A percentile compares a stretch with the other conserved stretches of the same genome.
Evolutionary conservation across 345 rosid genomes (phyloP).

Genomic region (Aurinia saxatilis): DNA sequence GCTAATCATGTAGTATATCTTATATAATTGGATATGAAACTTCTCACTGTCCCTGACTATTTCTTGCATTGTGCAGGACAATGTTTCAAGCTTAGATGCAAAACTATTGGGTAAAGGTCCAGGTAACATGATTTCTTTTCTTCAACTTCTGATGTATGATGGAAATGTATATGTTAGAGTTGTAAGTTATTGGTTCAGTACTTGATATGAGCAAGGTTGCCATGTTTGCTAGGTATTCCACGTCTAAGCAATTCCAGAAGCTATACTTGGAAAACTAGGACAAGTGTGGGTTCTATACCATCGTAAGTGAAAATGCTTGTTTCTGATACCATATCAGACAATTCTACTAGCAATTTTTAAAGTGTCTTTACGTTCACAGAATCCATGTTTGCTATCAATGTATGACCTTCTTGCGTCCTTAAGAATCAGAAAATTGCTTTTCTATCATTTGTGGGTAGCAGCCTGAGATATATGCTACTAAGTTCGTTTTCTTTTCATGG

Average conservation of each 20-base stretch:
- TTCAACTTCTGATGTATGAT: not conserved
- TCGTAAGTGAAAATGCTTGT: slow-evolving; percentile 35
- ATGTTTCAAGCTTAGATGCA: slow-evolving; percentile 18
- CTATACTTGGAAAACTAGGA: slow-evolving; percentile 31
- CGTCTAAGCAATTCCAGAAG: slow-evolving; percentile 33
- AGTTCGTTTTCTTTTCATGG: slow-evolving; percentile 15
- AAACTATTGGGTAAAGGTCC: slow-evolving; percentile 15
- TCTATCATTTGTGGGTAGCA: not conserved
- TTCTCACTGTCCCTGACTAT: not conserved
- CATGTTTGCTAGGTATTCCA: slow-evolving; percentile 35
- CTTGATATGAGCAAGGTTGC: slow-evolving; percentile 11
- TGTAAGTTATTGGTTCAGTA: slow-evolving; percentile 3
- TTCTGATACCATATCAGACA: not conserved
- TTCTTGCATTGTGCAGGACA: slow-evolving; percentile 8
- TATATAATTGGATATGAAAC: not conserved
- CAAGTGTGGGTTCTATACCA: slow-evolving; percentile 38
- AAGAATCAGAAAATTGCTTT: not conserved
- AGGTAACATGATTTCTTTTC: slow-evolving; percentile 1
- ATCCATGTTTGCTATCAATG: not conserved
- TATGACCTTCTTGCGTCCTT: not conserved
- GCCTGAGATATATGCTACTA: not conserved
- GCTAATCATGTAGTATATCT: not conserved
- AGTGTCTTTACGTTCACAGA: not conserved
- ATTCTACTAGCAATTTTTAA: not conserved
- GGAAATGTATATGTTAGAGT: not conserved